Evolutionary conservation across 2,329 filamentous ascomycete species (phyloP).

Genomic region (Claviceps sp.): DNA sequence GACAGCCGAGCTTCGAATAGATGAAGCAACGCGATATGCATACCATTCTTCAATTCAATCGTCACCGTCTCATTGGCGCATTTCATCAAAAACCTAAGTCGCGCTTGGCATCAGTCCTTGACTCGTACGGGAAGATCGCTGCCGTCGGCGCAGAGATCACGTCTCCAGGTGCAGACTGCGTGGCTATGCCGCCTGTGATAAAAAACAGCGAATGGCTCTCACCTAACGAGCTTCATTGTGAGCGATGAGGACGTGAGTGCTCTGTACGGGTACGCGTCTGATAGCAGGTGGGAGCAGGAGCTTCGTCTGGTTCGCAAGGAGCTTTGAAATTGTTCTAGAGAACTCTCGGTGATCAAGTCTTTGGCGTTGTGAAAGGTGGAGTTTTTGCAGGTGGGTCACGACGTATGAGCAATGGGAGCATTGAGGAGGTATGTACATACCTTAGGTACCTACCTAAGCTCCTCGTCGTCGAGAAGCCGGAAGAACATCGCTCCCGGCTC

Average conservation of each 20-base stretch:
- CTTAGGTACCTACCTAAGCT: no score
- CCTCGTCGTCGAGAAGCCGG: not conserved
- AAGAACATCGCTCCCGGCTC: not conserved
- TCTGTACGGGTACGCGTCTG: no score
- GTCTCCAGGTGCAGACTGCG: not conserved
- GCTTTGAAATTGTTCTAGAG: no score
- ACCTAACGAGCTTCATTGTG: conserved; percentile 97
- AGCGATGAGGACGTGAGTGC: conserved; percentile 10
- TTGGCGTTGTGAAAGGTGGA: no score
- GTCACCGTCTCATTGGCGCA: conserved; percentile 98
- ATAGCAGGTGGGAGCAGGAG: not conserved
- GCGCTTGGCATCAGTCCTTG: conserved; percentile 1
- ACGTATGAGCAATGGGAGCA: no score
- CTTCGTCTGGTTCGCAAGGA: not conserved
- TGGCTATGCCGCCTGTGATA: no score
- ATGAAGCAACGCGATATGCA: not conserved
- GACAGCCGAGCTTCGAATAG: not conserved
- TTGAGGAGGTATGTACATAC: no score
- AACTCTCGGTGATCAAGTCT: no score
- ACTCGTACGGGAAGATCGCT: conserved; percentile 8
- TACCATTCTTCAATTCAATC: conserved; percentile 97
- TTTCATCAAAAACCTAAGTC: conserved; percentile 89
- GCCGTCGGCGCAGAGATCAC: not conserved
- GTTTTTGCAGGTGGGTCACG: no score
- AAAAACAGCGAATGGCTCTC: conserved; percentile 24